Evolutionary conservation across 331 rosid genomes (phyloP).

Genomic region (Rhamnella rubrinervis): DNA sequence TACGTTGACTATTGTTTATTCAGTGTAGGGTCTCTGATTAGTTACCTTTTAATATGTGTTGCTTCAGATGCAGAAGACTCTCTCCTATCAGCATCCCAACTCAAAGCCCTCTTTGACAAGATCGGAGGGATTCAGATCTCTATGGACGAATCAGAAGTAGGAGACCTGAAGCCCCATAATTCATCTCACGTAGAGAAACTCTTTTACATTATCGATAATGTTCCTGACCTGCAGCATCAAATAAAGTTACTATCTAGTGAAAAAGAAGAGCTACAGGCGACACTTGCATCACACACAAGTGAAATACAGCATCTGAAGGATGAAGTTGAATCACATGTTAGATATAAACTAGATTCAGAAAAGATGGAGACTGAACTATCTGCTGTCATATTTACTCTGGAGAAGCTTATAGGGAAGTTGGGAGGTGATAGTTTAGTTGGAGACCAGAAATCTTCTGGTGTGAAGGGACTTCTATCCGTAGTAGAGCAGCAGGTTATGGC

Average conservation of each 20-base stretch:
- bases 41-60: constrained; percentile 31
- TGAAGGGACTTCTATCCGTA: constrained; percentile 50
- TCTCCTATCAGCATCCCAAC: constrained; percentile 63
- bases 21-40: constrained; percentile 29
- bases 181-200: constrained; percentile 66
- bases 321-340: constrained; percentile 47
- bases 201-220: constrained; percentile 54
- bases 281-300: constrained; percentile 43
- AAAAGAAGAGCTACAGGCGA: constrained; percentile 62
- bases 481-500: constrained; percentile 59
- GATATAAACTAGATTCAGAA: constrained; percentile 52
- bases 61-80: constrained; percentile 54
- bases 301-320: constrained; percentile 62
- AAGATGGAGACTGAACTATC: constrained; percentile 62
- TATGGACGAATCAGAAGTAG: constrained; percentile 42
- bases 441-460: constrained; percentile 49
- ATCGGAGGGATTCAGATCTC: constrained; percentile 47
- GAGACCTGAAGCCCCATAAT: constrained; percentile 37
- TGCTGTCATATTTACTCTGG: constrained; percentile 49
- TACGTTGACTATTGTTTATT: constrained; percentile 18
- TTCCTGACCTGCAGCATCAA: constrained; percentile 49
- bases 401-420: constrained; percentile 51
- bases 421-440: constrained; percentile 51
- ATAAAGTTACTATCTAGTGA: constrained; percentile 50
- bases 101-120: constrained; percentile 59